Evolutionary conservation across 148 eudicot genomes (phyloP), one percentile per base, ranked within the genome.

Genomic region (Heliamphora exappendiculata): DNA sequence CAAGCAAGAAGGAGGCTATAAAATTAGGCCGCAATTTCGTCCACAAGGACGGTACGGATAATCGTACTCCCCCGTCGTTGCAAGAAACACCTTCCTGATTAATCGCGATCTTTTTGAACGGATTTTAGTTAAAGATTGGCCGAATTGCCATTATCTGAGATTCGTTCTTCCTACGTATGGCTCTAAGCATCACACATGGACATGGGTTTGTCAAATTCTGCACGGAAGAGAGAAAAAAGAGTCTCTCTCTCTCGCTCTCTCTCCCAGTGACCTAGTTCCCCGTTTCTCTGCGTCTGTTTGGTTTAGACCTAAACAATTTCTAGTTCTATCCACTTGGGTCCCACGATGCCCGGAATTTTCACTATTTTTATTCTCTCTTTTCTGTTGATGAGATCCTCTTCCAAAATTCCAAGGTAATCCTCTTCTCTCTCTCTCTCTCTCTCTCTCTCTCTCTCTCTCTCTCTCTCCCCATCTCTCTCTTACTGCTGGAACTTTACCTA

Each of bases 311-410:
- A 68, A 20, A 58, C 57, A 70, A 34, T 26, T 73, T 78, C 42
- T 29, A 55, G 37, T 74, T 66, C 67, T 66, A 65, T 79, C 73
- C 78, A 79, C 81, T 80, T 74, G 75, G 78, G 78, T 67, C 74
- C 82, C 51, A 37, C 60, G 7, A 67, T n/a, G 74, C 69, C 53
- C 82, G 69, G 75, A 74, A 19, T 64, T 66, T 54, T 39, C 67
- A 39, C 74, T 44, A 44, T 67, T 57, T 73, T 74, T 68, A 68
- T 68, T 75, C 82, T 59, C 33, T 41, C 29, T 49, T 79, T 67
- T 37, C 63, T 29, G 39, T 31, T 67, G 67, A 60, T 67, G 47
- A 53, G 78, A 79, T 79, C 69, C 60, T 79, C 49, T 75, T 66
- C 36, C 14, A 22, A 53, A 55, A 58, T 42, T 75, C 50, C 55